Conservation (phyloP, 345 rosid genomes). For the Populus pruinosa region DNA sequence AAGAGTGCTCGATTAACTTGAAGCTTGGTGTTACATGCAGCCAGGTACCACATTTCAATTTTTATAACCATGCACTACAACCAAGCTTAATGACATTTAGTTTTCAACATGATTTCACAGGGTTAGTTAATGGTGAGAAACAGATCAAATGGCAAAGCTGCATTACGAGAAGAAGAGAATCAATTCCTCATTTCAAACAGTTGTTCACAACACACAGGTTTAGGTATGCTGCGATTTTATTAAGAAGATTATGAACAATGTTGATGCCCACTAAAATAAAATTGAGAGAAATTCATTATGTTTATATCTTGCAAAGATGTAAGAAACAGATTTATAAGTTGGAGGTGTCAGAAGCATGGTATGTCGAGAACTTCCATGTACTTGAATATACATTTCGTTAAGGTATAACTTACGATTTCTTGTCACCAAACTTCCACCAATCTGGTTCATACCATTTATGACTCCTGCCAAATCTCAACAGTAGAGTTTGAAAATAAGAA, state of each 20-base stretch:
- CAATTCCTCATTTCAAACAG: background rate
- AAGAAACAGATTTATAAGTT: no score
- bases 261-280: background rate
- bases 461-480: conserved; percentile 31
- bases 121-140: no score
- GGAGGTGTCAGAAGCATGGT: no score
- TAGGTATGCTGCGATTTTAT: background rate
- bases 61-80: no score
- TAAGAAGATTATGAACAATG: background rate
- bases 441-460: conserved; percentile 79
- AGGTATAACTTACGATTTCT: conserved; percentile 54
- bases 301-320: no score
- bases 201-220: background rate
- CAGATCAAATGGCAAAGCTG: no score
- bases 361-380: background rate
- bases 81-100: no score
- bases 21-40: no score
- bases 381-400: background rate
- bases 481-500: background rate
- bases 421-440: conserved; percentile 97
- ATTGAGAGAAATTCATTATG: background rate
- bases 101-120: no score
- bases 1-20: no score
- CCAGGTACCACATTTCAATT: no score
- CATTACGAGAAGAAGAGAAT: no score